These are phyloP conservation scores for Pythium aristosporum DNA, from an alignment of 352 stramenopile species.

Conservation along the genomic window DNA sequence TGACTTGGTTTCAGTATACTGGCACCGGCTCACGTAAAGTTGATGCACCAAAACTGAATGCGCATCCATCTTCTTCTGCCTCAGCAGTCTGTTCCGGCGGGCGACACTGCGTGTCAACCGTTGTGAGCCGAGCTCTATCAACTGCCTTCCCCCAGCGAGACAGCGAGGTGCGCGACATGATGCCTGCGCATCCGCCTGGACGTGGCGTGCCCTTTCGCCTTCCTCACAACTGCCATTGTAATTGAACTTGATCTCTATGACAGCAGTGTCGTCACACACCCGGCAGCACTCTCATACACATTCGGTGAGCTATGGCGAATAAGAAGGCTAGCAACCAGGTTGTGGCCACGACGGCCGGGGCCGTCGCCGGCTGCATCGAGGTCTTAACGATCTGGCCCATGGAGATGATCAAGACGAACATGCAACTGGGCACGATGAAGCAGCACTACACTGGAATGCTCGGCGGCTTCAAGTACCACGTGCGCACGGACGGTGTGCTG, in stretches of 20 bases:
- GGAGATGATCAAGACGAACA: slow-evolving; percentile 95
- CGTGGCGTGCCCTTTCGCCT: too few relatives aligned
- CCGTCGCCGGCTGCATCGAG: slow-evolving; percentile 87
- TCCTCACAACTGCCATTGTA: too few relatives aligned
- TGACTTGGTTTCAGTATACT: slow-evolving; percentile 24
- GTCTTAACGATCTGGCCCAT: slow-evolving; percentile 90
- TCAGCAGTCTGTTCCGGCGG: not conserved
- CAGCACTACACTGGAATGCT: slow-evolving; percentile 74
- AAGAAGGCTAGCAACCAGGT: slow-evolving; percentile 79
- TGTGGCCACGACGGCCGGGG: slow-evolving; percentile 78
- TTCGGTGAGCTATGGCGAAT: slow-evolving; percentile 23
- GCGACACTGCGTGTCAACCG: slow-evolving; percentile 1
- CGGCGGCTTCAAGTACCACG: slow-evolving; percentile 69
- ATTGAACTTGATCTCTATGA: not conserved
- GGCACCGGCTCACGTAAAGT: not conserved
- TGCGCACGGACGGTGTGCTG: slow-evolving; percentile 56
- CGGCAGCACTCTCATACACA: too few relatives aligned
- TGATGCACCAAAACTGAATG: too few relatives aligned
- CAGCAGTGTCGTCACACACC: too few relatives aligned
- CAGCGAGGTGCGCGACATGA: too few relatives aligned
- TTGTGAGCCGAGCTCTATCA: too few relatives aligned
- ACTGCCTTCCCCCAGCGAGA: not conserved
- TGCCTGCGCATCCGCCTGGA: too few relatives aligned
- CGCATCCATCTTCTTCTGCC: slow-evolving; percentile 1
- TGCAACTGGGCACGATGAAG: slow-evolving; percentile 87